Conservation (phyloP, 176 grass and related monocot genomes). For the Avena sativa region DNA sequence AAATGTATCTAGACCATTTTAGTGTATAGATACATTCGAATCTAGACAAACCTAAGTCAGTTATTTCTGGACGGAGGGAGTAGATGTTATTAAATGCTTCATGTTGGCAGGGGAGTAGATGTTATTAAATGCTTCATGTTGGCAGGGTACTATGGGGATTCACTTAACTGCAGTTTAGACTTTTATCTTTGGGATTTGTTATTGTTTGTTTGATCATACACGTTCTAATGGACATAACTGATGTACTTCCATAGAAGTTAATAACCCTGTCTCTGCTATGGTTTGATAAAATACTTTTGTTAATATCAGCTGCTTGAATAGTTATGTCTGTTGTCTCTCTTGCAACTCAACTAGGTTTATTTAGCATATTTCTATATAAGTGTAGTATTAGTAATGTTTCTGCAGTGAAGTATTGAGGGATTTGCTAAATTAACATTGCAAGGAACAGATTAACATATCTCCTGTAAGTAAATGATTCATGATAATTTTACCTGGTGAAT, state of each 20-base stretch:
- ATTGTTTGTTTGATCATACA: neutral
- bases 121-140: conserved; percentile 20
- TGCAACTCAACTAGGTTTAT: neutral
- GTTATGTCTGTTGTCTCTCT: neutral
- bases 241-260: neutral
- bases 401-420: neutral
- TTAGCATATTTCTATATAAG: neutral
- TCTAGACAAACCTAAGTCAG: too few relatives aligned
- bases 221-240: neutral
- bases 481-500: neutral
- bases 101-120: neutral
- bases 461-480: neutral
- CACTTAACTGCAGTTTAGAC: neutral
- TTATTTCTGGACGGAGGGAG: too few relatives aligned
- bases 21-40: too few relatives aligned
- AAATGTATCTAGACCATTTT: too few relatives aligned
- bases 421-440: neutral
- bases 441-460: neutral
- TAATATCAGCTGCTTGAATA: conserved; percentile 10
- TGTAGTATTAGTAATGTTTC: neutral
- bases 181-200: conserved; percentile 2
- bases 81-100: too few relatives aligned
- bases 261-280: neutral
- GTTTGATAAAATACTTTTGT: neutral
- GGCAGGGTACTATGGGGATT: neutral